Evolutionary conservation across 805 yeast species (phyloP).

Genomic region (Kluyveromyces siamensis): DNA sequence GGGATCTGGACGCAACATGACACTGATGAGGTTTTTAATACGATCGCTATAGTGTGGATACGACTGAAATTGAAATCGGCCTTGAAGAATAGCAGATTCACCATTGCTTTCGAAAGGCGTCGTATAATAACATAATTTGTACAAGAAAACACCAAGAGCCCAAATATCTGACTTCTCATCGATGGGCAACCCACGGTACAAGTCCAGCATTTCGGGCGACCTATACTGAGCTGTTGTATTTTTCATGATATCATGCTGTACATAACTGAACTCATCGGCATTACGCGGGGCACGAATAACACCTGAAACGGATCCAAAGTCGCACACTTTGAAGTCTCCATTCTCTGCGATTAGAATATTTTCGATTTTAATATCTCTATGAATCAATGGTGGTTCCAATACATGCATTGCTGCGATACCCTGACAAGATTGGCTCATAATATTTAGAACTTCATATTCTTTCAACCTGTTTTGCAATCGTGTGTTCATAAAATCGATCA

Average conservation of each 20-base stretch:
- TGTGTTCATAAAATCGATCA: conserved; percentile 74
- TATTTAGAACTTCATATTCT: conserved; percentile 58
- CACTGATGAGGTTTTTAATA: conserved; percentile 53
- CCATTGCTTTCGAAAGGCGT: conserved; percentile 70
- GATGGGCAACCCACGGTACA: conserved; percentile 57
- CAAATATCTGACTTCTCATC: conserved; percentile 80
- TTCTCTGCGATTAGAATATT: conserved; percentile 57
- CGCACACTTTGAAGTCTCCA: conserved; percentile 62
- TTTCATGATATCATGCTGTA: conserved; percentile 62
- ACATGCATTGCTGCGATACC: conserved; percentile 78
- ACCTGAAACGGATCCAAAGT: conserved; percentile 73
- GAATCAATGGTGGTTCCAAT: conserved; percentile 59
- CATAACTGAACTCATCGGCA: conserved; percentile 46
- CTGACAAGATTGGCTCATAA: conserved; percentile 59
- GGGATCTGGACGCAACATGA: conserved; percentile 57
- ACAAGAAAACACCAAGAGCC: conserved; percentile 75
- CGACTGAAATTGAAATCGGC: conserved; percentile 43
- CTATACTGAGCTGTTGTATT: conserved; percentile 74
- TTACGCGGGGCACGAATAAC: conserved; percentile 54
- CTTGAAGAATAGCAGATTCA: conserved; percentile 54
- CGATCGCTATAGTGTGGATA: conserved; percentile 52
- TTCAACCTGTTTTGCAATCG: conserved; percentile 55
- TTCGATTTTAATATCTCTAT: conserved; percentile 76
- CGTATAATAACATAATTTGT: conserved; percentile 70
- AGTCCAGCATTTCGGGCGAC: conserved; percentile 77